A percentile compares a stretch with the other conserved stretches of the same genome.
Conservation (phyloP, 1,284 basidiomycete genomes). For the Hypsizygus ulmarius region DNA sequence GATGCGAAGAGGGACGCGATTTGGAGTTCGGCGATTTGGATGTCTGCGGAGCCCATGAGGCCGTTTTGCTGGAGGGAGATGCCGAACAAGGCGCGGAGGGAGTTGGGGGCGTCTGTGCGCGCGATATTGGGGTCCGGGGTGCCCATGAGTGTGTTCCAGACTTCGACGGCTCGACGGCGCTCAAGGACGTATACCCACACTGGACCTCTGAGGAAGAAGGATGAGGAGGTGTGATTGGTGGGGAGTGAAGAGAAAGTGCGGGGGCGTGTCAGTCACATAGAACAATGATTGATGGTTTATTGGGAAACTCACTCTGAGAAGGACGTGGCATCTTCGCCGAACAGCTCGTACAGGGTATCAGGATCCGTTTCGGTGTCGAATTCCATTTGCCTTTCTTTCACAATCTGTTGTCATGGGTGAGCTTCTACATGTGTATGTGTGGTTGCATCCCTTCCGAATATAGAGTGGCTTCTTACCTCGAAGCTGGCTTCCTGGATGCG, state of each 20-base stretch:
- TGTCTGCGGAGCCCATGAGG: slow-evolving; percentile 67
- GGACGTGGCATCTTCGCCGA: slow-evolving; percentile 70
- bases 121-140: slow-evolving; percentile 57
- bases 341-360: slow-evolving; percentile 70
- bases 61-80: slow-evolving; percentile 53
- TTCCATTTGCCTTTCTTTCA: slow-evolving; percentile 81
- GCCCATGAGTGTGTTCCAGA: slow-evolving; percentile 73
- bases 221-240: slow-evolving; percentile 4
- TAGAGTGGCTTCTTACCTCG: slow-evolving; percentile 48
- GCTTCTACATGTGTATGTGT: slow-evolving; percentile 6
- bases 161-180: slow-evolving; percentile 71
- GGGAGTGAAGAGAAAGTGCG: slow-evolving; percentile 9
- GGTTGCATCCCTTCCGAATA: slow-evolving; percentile 2
- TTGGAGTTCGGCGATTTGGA: slow-evolving; percentile 66
- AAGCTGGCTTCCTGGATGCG: slow-evolving; percentile 74
- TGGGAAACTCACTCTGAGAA: slow-evolving; percentile 63
- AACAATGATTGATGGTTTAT: too few relatives aligned
- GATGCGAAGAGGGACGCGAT: slow-evolving; percentile 74
- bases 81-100: slow-evolving; percentile 67
- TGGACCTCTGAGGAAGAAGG: slow-evolving; percentile 52
- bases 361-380: slow-evolving; percentile 77
- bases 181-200: slow-evolving; percentile 87
- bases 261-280: too few relatives aligned
- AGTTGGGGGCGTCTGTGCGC: slow-evolving; percentile 52
- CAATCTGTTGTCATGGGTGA: slow-evolving; percentile 47